These are phyloP conservation scores for Mariannaea sp. DNA, from an alignment of 2,329 filamentous ascomycete species.

Conservation along the genomic window DNA sequence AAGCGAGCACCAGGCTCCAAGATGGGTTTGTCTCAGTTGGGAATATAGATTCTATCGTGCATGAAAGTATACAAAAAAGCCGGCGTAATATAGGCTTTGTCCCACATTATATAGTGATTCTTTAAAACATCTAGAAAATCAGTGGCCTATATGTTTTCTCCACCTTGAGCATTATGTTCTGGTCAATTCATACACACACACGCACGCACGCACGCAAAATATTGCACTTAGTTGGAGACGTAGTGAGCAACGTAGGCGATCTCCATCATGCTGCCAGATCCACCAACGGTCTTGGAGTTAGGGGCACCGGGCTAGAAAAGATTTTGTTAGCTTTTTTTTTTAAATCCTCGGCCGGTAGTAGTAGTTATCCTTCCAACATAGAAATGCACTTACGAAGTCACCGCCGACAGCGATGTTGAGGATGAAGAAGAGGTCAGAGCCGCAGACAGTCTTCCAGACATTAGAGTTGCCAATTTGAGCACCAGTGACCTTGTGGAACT, in stretches of 20 bases:
- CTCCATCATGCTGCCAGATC: conserved; percentile 52
- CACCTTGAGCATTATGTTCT: too few species aligned
- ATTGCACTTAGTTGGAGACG: conserved; percentile 1
- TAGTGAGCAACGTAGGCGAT: conserved; percentile 51
- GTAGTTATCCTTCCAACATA: not conserved
- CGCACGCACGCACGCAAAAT: too few species aligned
- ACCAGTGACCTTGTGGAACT: conserved; percentile 52
- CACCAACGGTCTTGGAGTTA: conserved; percentile 49
- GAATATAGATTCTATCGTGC: too few species aligned
- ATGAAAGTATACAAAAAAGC: too few species aligned
- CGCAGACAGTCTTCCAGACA: conserved; percentile 56
- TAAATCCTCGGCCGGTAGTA: too few species aligned
- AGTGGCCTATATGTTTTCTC: too few species aligned
- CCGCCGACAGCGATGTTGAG: conserved; percentile 62
- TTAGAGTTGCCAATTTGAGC: conserved; percentile 49
- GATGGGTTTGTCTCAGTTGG: too few species aligned
- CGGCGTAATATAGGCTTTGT: too few species aligned
- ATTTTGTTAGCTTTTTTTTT: conserved; percentile 4
- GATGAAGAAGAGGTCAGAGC: conserved; percentile 57
- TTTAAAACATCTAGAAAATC: too few species aligned
- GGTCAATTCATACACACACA: too few species aligned
- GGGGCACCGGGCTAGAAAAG: conserved; percentile 51
- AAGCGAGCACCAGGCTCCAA: too few species aligned
- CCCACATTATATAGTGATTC: too few species aligned
- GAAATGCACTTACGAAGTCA: conserved; percentile 52